These are phyloP conservation scores for Scheffersomyces illinoinensis DNA, from an alignment of 1,139 yeast genomes.

Conservation along the genomic window DNA sequence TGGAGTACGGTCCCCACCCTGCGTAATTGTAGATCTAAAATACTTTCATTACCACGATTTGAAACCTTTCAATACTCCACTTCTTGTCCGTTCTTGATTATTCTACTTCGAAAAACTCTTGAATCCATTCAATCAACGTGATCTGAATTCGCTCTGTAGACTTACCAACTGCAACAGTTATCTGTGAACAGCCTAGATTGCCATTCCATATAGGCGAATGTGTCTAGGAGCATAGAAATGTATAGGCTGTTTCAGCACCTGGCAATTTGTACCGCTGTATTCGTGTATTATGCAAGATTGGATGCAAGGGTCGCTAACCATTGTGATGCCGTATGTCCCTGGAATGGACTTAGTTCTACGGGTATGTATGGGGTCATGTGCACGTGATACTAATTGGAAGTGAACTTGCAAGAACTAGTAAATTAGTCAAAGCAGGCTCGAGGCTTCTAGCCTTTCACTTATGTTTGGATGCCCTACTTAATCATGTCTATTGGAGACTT, in stretches of 20 bases:
- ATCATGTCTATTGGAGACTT: too few relatives aligned
- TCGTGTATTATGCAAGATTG: not conserved
- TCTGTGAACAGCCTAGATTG: not conserved
- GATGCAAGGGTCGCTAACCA: not conserved
- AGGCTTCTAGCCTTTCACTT: not conserved
- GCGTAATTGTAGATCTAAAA: too few relatives aligned
- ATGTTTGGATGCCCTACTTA: too few relatives aligned
- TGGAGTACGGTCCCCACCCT: not conserved
- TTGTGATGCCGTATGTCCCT: not conserved
- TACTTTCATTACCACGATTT: not conserved
- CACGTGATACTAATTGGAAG: not conserved
- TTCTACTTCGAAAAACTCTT: not conserved
- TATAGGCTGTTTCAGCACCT: not conserved
- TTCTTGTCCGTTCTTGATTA: not conserved
- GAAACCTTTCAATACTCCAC: not conserved
- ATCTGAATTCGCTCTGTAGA: not conserved
- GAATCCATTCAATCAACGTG: not conserved
- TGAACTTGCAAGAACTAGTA: too few relatives aligned
- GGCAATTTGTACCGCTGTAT: not conserved
- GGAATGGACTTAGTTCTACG: not conserved
- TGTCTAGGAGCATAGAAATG: not conserved
- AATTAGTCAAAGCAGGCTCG: not conserved
- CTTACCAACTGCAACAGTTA: too few relatives aligned
- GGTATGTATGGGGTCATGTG: not conserved
- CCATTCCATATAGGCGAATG: not conserved